Conservation (phyloP, 2,329 filamentous ascomycete species). For the Coniochaeta prunicola region DNA sequence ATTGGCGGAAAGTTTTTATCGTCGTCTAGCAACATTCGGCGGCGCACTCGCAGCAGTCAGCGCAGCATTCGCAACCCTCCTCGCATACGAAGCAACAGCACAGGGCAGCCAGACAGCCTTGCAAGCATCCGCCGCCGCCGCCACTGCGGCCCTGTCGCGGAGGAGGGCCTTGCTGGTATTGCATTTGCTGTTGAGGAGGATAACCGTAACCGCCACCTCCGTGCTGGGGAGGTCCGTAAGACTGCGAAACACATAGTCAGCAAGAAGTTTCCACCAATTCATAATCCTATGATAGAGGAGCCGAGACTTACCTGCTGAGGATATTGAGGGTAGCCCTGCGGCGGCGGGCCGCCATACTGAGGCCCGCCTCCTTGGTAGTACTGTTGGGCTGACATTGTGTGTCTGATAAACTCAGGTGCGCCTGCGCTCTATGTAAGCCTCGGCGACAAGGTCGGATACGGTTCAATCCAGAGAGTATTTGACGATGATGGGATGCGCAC, state of each 20-base stretch:
- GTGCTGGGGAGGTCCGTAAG: constrained; percentile 28
- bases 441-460: background rate
- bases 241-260: constrained; percentile 17
- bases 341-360: constrained; percentile 13
- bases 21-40: constrained; percentile 24
- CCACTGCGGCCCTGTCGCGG: constrained; percentile 26
- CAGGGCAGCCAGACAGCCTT: constrained; percentile 37
- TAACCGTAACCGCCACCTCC: constrained; percentile 25
- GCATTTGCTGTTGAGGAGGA: constrained; percentile 35
- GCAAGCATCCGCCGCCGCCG: constrained; percentile 32
- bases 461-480: background rate
- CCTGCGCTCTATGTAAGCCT: background rate
- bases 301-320: constrained; percentile 32
- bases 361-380: constrained; percentile 29
- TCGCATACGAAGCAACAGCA: constrained; percentile 46
- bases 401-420: background rate
- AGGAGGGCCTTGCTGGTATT: constrained; percentile 36
- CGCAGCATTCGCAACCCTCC: constrained; percentile 42
- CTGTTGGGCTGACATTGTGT: constrained; percentile 24
- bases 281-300: background rate
- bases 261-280: constrained; percentile 1
- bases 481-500: background rate
- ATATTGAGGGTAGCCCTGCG: constrained; percentile 30
- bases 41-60: constrained; percentile 36
- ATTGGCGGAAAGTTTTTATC: background rate